Percentiles rank a stretch among this genome's conserved stretches.
These are phyloP conservation scores for Cronartium quercuum DNA, from an alignment of 1,284 basidiomycete genomes.

Conservation along the genomic window DNA sequence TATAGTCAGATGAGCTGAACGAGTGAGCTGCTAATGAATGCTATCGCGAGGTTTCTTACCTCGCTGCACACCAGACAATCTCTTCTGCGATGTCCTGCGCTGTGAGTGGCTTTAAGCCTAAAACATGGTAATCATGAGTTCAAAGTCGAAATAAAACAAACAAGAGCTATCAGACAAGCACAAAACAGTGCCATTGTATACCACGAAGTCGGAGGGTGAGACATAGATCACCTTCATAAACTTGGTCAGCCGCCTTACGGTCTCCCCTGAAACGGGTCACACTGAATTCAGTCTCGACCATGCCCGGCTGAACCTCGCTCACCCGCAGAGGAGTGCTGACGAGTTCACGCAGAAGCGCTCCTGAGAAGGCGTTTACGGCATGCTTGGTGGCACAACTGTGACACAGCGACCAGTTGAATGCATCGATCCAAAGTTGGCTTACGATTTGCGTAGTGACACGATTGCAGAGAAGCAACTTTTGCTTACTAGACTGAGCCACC, in stretches of 20 bases:
- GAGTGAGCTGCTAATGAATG: neutral
- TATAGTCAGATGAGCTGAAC: neutral
- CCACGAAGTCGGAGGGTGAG: neutral
- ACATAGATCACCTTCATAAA: slow-evolving; percentile 65
- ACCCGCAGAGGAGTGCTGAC: slow-evolving; percentile 87
- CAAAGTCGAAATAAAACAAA: slow-evolving; percentile 37
- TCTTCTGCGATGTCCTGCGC: slow-evolving; percentile 66
- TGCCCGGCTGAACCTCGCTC: slow-evolving; percentile 72
- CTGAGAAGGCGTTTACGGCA: slow-evolving; percentile 82
- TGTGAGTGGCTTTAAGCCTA: slow-evolving; percentile 37
- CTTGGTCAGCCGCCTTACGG: slow-evolving; percentile 67
- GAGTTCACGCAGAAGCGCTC: slow-evolving; percentile 70
- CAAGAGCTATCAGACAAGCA: slow-evolving; percentile 25
- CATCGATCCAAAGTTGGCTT: neutral
- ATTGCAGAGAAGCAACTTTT: slow-evolving; percentile 28
- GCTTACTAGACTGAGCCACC: slow-evolving; percentile 62
- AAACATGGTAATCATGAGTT: slow-evolving; percentile 42
- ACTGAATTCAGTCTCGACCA: slow-evolving; percentile 65
- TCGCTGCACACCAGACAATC: slow-evolving; percentile 88
- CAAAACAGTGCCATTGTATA: slow-evolving; percentile 2
- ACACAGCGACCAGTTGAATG: slow-evolving; percentile 45
- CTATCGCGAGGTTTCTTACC: slow-evolving; percentile 47
- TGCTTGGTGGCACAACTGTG: slow-evolving; percentile 70
- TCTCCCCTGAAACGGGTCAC: slow-evolving; percentile 81
- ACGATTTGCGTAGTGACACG: neutral